Evolutionary conservation across 1,139 yeast genomes (phyloP), one percentile per base, ranked within the genome.

Genomic region (Suhomyces yuchorum): DNA sequence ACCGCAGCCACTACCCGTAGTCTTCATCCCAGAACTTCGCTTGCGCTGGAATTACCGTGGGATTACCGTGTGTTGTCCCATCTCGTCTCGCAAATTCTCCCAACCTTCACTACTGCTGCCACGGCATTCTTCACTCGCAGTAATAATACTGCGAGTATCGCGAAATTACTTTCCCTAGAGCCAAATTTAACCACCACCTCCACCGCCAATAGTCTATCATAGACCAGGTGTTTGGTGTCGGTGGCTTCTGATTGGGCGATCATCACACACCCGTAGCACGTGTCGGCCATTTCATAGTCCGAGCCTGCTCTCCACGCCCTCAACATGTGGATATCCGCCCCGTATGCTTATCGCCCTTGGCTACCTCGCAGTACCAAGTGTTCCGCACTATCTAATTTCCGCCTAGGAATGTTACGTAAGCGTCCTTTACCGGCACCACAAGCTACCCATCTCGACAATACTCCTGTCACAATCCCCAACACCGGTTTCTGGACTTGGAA

Each of bases 351-450:
- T 30, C 34, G 34, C 14, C 30, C 30, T 26, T 26, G 30, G 14
- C 6, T 26, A 26, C 30, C 14, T 9, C n/a, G 3, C 14, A 26
- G 14, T 26, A 26, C 30, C 30, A 26, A 26, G 30, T 8, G n/a
- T 26, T 26, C 15, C 34, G 18, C 34, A 30, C 34, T 30, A 30
- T 30, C 34, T 30, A 30, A 14, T 30, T 26, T 14, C 34, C 34
- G 34, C 34, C 34, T 20, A 30, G 15, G 18, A 30, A 30, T 14
- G 39, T 36, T 36, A 36, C 39, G 28, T 36, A 36, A 36, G 39
- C 39, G 11, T 28, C 39, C 17, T 15, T 26, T 30, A 15, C 34
- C 34, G 18, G 18, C 34, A 30, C 34, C 34, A 30, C 18, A 30
- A 30, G 34, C 4, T 34, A 20, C 38, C 38, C 38, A 35, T 22